Conservation (phyloP, 768 basidiomycete species). For the Termitomyces sp. region DNA sequence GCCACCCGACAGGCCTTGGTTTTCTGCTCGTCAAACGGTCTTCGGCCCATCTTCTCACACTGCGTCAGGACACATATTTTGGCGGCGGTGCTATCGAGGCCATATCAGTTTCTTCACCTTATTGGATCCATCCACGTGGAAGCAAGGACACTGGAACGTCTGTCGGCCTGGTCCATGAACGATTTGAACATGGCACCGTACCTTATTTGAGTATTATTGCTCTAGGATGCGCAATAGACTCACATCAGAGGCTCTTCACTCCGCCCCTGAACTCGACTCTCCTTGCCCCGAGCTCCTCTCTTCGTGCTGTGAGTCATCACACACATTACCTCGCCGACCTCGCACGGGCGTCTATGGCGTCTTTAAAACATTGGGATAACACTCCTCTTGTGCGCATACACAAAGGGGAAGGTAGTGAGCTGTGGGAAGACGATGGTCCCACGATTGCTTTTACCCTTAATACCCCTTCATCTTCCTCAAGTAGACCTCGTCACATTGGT, state of each 20-base stretch:
- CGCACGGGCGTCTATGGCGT: not conserved
- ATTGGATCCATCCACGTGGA: slow-evolving; percentile 11
- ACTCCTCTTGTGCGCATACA: slow-evolving; percentile 9
- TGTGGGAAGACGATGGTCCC: slow-evolving; percentile 13
- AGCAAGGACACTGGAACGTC: not conserved
- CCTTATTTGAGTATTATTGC: slow-evolving; percentile 10
- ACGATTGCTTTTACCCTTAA: slow-evolving; percentile 12
- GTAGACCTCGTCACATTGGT: slow-evolving; percentile 2
- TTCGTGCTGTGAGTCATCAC: slow-evolving; percentile 8
- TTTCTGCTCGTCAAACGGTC: slow-evolving; percentile 14
- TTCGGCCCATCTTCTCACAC: slow-evolving; percentile 7
- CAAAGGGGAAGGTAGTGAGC: slow-evolving; percentile 10
- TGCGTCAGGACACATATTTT: slow-evolving; percentile 2
- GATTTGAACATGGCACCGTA: slow-evolving; percentile 12
- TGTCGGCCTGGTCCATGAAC: slow-evolving; percentile 3
- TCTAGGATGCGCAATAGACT: slow-evolving; percentile 8
- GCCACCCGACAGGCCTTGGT: slow-evolving; percentile 13
- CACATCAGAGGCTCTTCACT: slow-evolving; percentile 7
- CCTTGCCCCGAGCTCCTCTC: not conserved
- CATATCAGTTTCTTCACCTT: slow-evolving; percentile 9
- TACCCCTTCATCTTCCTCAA: slow-evolving; percentile 3
- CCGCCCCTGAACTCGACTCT: not conserved
- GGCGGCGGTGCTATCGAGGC: slow-evolving; percentile 13
- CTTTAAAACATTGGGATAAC: slow-evolving; percentile 8
- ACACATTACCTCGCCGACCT: slow-evolving; percentile 4